Percentiles rank a stretch among this genome's conserved stretches.
phyloP scores from a whole-genome alignment of 1,139 yeast genomes.

The Candida tunisiensis region DNA sequence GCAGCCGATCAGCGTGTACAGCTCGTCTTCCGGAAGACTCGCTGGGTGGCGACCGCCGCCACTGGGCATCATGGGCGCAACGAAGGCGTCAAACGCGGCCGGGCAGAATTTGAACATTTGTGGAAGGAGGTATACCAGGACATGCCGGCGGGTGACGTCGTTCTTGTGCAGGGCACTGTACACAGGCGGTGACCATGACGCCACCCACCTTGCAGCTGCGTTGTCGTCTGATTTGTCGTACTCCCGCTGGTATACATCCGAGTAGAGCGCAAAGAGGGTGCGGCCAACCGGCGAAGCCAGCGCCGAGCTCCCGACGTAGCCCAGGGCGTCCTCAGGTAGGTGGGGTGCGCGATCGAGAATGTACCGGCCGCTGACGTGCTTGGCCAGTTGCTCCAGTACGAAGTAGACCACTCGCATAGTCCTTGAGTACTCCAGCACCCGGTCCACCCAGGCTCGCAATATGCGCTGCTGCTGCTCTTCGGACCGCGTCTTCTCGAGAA shows the following conservation, averaged over 20 bases:
- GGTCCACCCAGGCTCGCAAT: constrained; percentile 25
- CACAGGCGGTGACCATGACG: constrained; percentile 32
- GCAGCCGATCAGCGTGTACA: constrained; percentile 33
- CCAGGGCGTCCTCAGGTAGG: constrained; percentile 30
- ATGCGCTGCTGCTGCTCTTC: constrained; percentile 4
- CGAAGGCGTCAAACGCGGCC: constrained; percentile 24
- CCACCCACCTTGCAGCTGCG: constrained; percentile 28
- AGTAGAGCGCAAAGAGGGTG: constrained; percentile 30
- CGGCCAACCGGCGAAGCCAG: constrained; percentile 56
- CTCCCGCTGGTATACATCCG: constrained; percentile 15
- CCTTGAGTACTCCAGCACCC: constrained; percentile 26
- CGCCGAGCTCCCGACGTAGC: constrained; percentile 36
- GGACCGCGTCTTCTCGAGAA: constrained; percentile 13
- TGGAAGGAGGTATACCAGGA: constrained; percentile 47
- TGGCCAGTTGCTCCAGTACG: constrained; percentile 37
- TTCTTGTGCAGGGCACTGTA: constrained; percentile 20
- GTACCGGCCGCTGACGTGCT: constrained; percentile 25
- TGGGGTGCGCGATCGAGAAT: constrained; percentile 27
- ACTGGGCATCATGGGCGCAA: constrained; percentile 11
- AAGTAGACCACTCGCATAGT: constrained; percentile 44
- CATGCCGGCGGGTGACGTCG: constrained; percentile 25
- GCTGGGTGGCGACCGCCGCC: constrained; percentile 10
- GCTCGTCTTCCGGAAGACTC: constrained; percentile 20
- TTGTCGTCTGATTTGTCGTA: constrained; percentile 8
- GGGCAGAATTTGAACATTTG: constrained; percentile 38